These are phyloP conservation scores for Spergularia marina DNA, from an alignment of 148 eudicot species.

Conservation along the genomic window DNA sequence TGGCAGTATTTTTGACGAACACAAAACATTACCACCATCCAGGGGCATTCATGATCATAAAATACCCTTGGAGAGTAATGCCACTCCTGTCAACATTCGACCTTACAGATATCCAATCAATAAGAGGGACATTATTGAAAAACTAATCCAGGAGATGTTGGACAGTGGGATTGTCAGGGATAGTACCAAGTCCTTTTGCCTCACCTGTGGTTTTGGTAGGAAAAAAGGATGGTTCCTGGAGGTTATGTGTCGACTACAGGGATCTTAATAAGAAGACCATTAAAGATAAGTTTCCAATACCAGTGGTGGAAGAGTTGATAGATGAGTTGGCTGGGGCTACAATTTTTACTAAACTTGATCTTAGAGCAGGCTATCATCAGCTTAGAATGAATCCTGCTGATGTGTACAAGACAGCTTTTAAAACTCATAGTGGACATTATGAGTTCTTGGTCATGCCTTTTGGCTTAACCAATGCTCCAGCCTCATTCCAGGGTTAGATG, in stretches of 20 bases:
- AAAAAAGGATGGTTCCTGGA: constrained; percentile 1
- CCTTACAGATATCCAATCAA: constrained; percentile 2
- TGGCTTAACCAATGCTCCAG: not conserved
- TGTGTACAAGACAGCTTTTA: not conserved
- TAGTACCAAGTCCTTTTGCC: not conserved
- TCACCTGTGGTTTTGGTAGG: not conserved
- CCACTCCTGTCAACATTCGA: not conserved
- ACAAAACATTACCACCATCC: not conserved
- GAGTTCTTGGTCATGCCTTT: not conserved
- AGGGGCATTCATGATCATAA: not conserved
- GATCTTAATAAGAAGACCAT: not conserved
- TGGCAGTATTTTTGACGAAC: too few species aligned
- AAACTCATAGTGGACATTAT: not conserved
- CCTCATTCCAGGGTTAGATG: not conserved
- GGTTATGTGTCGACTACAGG: not conserved
- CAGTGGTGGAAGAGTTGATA: not conserved
- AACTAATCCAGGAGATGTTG: not conserved
- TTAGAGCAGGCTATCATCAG: not conserved
- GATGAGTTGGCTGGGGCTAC: too few species aligned
- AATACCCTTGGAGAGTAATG: not conserved
- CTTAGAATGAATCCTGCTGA: not conserved
- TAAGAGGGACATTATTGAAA: constrained; percentile 1
- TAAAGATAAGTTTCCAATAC: not conserved
- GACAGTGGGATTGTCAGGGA: not conserved
- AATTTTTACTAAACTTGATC: too few species aligned